Conservation (phyloP, 805 yeast species). For the Candida pseudofarinosa region DNA sequence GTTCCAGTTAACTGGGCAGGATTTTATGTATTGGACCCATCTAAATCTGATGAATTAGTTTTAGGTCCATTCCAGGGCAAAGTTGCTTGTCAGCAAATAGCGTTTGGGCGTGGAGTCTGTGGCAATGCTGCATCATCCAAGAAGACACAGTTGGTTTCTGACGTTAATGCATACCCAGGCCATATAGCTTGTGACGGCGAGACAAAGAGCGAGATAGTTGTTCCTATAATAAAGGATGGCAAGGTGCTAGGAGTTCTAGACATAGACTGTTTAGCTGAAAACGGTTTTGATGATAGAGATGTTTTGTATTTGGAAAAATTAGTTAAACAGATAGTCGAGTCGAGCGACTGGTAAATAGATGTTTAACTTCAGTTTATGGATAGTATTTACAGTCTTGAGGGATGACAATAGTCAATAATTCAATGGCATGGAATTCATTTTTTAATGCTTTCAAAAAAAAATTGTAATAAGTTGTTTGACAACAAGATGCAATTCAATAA, state of each 20-base stretch:
- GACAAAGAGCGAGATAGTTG: slow-evolving; percentile 89
- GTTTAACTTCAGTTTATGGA: too few species aligned
- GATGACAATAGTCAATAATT: too few species aligned
- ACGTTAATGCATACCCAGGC: slow-evolving; percentile 79
- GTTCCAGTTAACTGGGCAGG: slow-evolving; percentile 87
- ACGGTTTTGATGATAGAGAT: slow-evolving; percentile 70
- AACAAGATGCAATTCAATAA: too few species aligned
- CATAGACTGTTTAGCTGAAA: slow-evolving; percentile 64
- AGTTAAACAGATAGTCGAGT: slow-evolving; percentile 46
- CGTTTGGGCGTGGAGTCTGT: slow-evolving; percentile 84
- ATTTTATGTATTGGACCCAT: slow-evolving; percentile 58
- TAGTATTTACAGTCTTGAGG: too few species aligned
- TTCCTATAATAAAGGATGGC: slow-evolving; percentile 56
- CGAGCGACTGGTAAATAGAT: slow-evolving; percentile 38
- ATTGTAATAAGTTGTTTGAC: too few species aligned
- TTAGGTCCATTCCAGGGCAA: slow-evolving; percentile 96
- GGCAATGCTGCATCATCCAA: slow-evolving; percentile 68
- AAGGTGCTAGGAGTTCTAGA: slow-evolving; percentile 74
- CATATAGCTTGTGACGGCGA: slow-evolving; percentile 98
- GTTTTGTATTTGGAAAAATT: slow-evolving; percentile 54
- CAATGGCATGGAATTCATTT: too few species aligned
- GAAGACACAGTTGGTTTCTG: slow-evolving; percentile 67
- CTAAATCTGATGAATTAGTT: slow-evolving; percentile 43
- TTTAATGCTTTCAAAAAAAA: too few species aligned
- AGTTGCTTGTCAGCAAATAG: slow-evolving; percentile 87